Percentiles rank a stretch among this genome's conserved stretches.
Conservation (phyloP, 441 rosid species). For the Melastoma candidum region DNA sequence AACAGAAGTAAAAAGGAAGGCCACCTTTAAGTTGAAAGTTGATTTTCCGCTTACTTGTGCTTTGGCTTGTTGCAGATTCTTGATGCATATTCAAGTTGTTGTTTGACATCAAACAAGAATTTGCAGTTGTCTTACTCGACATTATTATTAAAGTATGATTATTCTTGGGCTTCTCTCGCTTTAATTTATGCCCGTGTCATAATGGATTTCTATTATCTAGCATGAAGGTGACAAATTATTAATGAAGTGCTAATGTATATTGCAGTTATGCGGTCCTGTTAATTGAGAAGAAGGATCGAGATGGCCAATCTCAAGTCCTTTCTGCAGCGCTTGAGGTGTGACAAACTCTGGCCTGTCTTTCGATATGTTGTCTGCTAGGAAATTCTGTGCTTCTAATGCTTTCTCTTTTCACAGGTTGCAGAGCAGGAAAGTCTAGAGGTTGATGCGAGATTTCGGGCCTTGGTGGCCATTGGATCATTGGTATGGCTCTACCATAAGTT, state of each 20-base stretch:
- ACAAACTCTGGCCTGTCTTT: constrained; percentile 11
- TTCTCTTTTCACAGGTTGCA: constrained; percentile 40
- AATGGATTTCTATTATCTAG: too few species aligned
- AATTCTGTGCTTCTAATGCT: constrained; percentile 3
- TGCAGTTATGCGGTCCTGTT: constrained; percentile 75
- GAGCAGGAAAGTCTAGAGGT: constrained; percentile 66
- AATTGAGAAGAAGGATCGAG: constrained; percentile 71
- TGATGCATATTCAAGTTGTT: constrained; percentile 74
- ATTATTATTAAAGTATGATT: constrained; percentile 78
- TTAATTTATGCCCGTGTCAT: too few species aligned
- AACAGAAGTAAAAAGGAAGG: too few species aligned
- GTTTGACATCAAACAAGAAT: constrained; percentile 77
- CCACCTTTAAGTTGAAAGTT: neutral
- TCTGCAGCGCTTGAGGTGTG: constrained; percentile 85
- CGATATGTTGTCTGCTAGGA: neutral
- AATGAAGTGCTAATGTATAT: neutral
- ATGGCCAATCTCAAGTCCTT: constrained; percentile 96
- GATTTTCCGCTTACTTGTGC: neutral
- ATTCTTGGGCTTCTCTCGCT: neutral
- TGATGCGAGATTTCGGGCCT: constrained; percentile 76
- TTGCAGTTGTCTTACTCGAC: constrained; percentile 86
- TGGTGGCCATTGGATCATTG: constrained; percentile 91
- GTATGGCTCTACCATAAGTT: constrained; percentile 24
- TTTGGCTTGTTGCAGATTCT: constrained; percentile 55
- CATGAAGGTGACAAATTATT: too few species aligned